Percentiles rank a stretch among this genome's conserved stretches.
phyloP scores from a whole-genome alignment of 306 rosid species.

The Cucumis hystrix region DNA sequence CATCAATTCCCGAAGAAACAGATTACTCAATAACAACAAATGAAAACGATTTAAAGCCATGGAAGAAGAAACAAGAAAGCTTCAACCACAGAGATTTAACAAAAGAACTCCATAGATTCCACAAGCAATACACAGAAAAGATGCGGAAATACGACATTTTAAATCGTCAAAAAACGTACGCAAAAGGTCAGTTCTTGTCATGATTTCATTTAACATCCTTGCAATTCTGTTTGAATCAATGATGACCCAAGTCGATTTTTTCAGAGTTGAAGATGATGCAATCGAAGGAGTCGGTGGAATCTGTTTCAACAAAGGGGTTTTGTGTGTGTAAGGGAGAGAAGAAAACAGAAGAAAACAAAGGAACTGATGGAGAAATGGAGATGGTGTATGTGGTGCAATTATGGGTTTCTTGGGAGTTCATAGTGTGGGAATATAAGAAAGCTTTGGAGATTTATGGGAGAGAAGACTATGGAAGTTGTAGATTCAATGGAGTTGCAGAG shows the following conservation, averaged over 20 bases:
- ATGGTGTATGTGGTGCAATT: conserved; percentile 71
- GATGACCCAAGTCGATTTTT: neutral
- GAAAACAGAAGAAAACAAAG: conserved; percentile 30
- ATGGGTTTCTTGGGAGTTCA: conserved; percentile 85
- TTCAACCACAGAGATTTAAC: conserved; percentile 23
- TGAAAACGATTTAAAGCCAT: conserved; percentile 70
- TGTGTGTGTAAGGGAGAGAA: conserved; percentile 11
- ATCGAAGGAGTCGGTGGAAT: conserved; percentile 51
- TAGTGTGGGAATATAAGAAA: conserved; percentile 66
- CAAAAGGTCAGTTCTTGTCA: conserved; percentile 41
- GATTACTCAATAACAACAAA: conserved; percentile 50
- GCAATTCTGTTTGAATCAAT: too few species aligned
- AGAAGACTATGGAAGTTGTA: conserved; percentile 16
- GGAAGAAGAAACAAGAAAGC: conserved; percentile 81
- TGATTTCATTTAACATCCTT: neutral
- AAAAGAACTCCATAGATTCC: conserved; percentile 60
- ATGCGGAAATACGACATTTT: conserved; percentile 79
- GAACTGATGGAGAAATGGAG: conserved; percentile 52
- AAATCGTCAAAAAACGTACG: conserved; percentile 77
- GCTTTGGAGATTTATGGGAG: conserved; percentile 36
- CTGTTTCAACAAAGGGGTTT: conserved; percentile 31
- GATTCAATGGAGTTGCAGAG: conserved; percentile 54
- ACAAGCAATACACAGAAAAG: conserved; percentile 60
- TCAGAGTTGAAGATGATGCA: conserved; percentile 36
- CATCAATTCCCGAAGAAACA: conserved; percentile 78